Percentiles rank a stretch among this genome's conserved stretches.
Evolutionary conservation across 1,284 basidiomycete genomes (phyloP).

Genomic region (Austroboletus olivaceoglutinosus): DNA sequence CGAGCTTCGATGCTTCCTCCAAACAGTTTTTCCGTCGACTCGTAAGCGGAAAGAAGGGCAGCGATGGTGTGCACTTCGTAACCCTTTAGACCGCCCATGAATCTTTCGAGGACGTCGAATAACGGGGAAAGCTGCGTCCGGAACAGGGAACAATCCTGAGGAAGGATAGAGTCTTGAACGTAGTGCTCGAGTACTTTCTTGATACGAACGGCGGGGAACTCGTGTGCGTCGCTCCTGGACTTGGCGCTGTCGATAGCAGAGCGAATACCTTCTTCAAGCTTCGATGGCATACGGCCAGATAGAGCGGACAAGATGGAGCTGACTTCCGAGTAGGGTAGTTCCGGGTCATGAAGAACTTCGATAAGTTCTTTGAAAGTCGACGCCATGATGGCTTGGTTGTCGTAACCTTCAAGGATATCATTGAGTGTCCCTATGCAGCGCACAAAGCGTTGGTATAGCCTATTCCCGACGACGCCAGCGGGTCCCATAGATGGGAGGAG

Average conservation of each 20-base stretch:
- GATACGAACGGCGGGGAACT: slow-evolving; percentile 85
- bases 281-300: slow-evolving; percentile 90
- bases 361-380: slow-evolving; percentile 82
- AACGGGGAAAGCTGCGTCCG: slow-evolving; percentile 71
- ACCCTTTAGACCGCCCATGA: slow-evolving; percentile 79
- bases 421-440: slow-evolving; percentile 79
- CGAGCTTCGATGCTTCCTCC: slow-evolving; percentile 91
- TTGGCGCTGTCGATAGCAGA: slow-evolving; percentile 75
- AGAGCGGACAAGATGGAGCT: slow-evolving; percentile 85
- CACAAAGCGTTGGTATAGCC: slow-evolving; percentile 86
- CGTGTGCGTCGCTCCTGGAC: slow-evolving; percentile 62
- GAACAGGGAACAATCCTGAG: slow-evolving; percentile 79
- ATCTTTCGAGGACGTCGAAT: slow-evolving; percentile 79
- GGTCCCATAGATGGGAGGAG: slow-evolving; percentile 85
- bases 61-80: slow-evolving; percentile 83
- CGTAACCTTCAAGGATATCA: slow-evolving; percentile 94
- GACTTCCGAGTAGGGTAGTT: slow-evolving; percentile 89
- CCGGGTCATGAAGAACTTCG: slow-evolving; percentile 74
- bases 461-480: slow-evolving; percentile 86
- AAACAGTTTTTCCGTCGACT: slow-evolving; percentile 88
- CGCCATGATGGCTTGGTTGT: slow-evolving; percentile 88
- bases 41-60: slow-evolving; percentile 71
- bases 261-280: slow-evolving; percentile 87
- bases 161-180: slow-evolving; percentile 77
- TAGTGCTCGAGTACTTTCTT: slow-evolving; percentile 86